These are phyloP conservation scores for Kluyveromyces lactis DNA, from an alignment of 805 yeast species.

Conservation along the genomic window DNA sequence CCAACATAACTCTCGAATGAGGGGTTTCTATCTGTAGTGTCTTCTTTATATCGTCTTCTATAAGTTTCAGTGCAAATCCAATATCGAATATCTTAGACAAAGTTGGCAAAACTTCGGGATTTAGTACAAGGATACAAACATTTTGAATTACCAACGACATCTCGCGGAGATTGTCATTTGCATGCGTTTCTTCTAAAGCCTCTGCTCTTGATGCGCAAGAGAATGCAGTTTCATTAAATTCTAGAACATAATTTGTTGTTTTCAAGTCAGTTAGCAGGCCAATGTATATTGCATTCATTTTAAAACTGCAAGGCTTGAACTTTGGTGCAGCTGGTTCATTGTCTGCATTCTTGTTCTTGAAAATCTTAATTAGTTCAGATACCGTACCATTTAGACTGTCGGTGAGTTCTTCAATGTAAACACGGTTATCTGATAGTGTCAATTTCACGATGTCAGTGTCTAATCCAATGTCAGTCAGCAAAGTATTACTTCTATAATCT, in stretches of 20 bases:
- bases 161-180: background rate
- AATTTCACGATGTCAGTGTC: background rate
- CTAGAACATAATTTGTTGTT: conserved; percentile 22
- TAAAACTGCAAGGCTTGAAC: conserved; percentile 2
- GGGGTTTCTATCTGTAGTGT: conserved; percentile 51
- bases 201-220: conserved; percentile 1
- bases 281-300: conserved; percentile 18
- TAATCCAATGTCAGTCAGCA: background rate
- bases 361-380: background rate
- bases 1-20: conserved; percentile 49
- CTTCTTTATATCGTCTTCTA: conserved; percentile 25
- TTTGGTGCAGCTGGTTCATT: background rate
- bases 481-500: background rate
- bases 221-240: conserved; percentile 17
- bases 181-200: conserved; percentile 9
- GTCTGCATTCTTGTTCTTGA: background rate
- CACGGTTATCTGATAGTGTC: background rate
- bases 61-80: conserved; percentile 35
- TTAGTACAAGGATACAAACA: conserved; percentile 24
- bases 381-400: background rate
- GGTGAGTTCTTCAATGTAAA: background rate
- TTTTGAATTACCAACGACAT: conserved; percentile 12
- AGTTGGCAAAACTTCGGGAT: conserved; percentile 27
- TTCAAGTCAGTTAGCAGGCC: conserved; percentile 25
- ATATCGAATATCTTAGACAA: conserved; percentile 38